Evolutionary conservation across 805 yeast genomes (phyloP).

Genomic region (Lachancea dasiensis): DNA sequence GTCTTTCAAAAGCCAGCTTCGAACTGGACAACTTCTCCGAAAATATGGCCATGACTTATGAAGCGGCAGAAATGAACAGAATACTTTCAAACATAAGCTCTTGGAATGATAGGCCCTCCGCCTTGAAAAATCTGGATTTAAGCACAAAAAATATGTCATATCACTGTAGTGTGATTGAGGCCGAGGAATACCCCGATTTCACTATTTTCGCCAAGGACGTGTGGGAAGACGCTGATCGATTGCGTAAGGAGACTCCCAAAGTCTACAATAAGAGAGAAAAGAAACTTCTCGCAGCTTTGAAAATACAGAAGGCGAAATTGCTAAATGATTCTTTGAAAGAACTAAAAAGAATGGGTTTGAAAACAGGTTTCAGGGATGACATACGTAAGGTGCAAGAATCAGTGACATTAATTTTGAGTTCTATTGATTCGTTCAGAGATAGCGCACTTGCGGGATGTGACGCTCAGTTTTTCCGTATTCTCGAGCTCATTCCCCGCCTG

Average conservation of each 20-base stretch:
- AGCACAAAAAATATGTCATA: constrained; percentile 53
- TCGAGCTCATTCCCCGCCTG: constrained; percentile 77
- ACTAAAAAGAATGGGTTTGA: constrained; percentile 70
- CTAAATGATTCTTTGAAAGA: constrained; percentile 74
- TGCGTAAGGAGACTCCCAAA: constrained; percentile 74
- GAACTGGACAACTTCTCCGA: constrained; percentile 10
- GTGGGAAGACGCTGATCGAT: constrained; percentile 49
- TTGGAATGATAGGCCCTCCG: constrained; percentile 53
- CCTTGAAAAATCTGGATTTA: constrained; percentile 45
- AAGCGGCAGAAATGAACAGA: constrained; percentile 5
- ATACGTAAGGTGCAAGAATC: constrained; percentile 57
- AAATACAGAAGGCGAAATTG: constrained; percentile 72
- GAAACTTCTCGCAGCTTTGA: constrained; percentile 61
- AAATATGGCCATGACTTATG: constrained; percentile 12
- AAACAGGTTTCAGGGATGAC: constrained; percentile 57
- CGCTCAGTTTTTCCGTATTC: constrained; percentile 53
- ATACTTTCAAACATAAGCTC: constrained; percentile 34
- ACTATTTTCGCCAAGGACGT: constrained; percentile 51
- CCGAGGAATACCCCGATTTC: constrained; percentile 42
- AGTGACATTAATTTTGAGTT: constrained; percentile 56
- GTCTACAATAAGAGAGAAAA: constrained; percentile 67
- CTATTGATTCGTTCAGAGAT: constrained; percentile 41
- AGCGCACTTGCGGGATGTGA: constrained; percentile 42
- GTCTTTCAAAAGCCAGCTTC: constrained; percentile 11
- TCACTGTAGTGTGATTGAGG: constrained; percentile 35